Percentiles rank a stretch among this genome's conserved stretches.
Evolutionary conservation across 305 asterid genomes (phyloP).

Genomic region (Solanum hybrid): DNA sequence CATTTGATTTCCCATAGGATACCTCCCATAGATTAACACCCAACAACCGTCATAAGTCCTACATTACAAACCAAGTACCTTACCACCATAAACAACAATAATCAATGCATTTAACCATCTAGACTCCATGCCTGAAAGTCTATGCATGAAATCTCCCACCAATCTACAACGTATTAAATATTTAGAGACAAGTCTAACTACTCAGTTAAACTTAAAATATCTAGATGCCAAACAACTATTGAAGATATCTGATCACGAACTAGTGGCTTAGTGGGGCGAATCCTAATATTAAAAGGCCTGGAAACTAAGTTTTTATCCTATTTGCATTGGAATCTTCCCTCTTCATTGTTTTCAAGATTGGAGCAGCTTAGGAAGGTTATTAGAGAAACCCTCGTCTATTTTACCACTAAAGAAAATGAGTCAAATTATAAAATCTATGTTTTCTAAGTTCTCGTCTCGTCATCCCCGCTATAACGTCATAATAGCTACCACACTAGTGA

Average conservation of each 20-base stretch:
- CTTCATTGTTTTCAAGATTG: neutral
- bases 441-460: neutral
- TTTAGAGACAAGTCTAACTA: neutral
- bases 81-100: neutral
- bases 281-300: neutral
- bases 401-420: neutral
- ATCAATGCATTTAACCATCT: neutral
- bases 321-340: neutral
- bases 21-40: neutral
- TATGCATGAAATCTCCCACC: neutral
- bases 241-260: neutral
- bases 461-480: neutral
- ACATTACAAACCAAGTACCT: neutral
- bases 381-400: neutral
- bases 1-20: neutral
- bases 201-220: neutral
- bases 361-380: neutral
- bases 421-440: neutral
- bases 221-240: neutral
- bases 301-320: neutral
- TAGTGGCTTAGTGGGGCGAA: neutral
- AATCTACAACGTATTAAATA: neutral
- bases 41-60: neutral
- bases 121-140: accelerated
- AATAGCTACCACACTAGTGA: neutral